Evolutionary conservation across 768 basidiomycete species (phyloP).

Genomic region (Lentinula aciculospora): DNA sequence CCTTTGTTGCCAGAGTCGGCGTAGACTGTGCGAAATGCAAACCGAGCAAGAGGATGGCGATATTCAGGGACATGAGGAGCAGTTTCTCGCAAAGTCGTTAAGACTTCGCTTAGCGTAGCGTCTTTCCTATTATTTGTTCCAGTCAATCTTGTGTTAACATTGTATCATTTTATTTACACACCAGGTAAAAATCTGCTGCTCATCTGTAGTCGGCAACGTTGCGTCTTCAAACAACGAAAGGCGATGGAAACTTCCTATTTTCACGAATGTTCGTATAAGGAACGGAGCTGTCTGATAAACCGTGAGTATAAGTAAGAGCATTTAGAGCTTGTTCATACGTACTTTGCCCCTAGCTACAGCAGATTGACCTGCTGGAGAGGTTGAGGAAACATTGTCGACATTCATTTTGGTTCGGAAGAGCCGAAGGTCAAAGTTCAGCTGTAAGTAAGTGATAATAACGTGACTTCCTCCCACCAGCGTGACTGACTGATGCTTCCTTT

Average conservation of each 20-base stretch:
- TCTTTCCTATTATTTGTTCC: constrained; percentile 59
- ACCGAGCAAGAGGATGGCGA: constrained; percentile 77
- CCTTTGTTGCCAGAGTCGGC: constrained; percentile 71
- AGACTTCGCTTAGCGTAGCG: constrained; percentile 71
- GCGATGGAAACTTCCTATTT: constrained; percentile 75
- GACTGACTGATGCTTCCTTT: neutral
- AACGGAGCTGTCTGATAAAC: constrained; percentile 65
- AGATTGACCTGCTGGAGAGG: constrained; percentile 2
- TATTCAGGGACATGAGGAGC: constrained; percentile 67
- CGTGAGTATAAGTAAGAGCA: neutral
- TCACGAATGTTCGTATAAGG: constrained; percentile 76
- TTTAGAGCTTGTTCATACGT: neutral
- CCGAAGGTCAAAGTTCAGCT: neutral
- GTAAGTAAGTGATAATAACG: neutral
- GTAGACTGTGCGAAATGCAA: constrained; percentile 75
- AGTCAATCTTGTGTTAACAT: neutral
- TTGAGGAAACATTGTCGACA: neutral
- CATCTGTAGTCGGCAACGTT: constrained; percentile 69
- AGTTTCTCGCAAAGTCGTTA: constrained; percentile 70
- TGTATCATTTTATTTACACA: constrained; percentile 19
- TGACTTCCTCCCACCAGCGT: neutral
- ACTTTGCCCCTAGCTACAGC: constrained; percentile 5
- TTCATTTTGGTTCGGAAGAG: neutral
- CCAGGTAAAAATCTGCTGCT: constrained; percentile 83
- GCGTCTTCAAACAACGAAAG: constrained; percentile 74